phyloP scores from a whole-genome alignment of 352 stramenopile genomes.

The Phytopythium helicoides region DNA sequence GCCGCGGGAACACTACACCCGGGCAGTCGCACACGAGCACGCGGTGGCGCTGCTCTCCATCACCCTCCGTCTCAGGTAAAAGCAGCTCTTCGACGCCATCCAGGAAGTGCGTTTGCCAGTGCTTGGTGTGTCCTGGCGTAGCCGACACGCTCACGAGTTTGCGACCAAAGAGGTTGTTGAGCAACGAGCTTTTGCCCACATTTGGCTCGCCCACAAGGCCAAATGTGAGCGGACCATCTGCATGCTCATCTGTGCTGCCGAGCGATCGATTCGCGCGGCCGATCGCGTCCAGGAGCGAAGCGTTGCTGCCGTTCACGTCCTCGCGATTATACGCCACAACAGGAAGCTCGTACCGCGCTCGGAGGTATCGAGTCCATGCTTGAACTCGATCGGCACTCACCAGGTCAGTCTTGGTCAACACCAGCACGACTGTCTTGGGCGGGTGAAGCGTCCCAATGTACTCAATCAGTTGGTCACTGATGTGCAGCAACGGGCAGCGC shows the following conservation, averaged over 20 bases:
- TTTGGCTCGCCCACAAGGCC: constrained; percentile 98
- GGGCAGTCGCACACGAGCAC: constrained; percentile 77
- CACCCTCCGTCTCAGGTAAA: constrained; percentile 11
- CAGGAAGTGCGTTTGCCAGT: constrained; percentile 81
- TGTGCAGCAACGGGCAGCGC: constrained; percentile 66
- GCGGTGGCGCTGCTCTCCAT: constrained; percentile 14
- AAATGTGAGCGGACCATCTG: constrained; percentile 94
- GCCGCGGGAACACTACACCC: constrained; percentile 76
- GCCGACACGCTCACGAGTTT: constrained; percentile 82
- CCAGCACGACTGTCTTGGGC: constrained; percentile 93
- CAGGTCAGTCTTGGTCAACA: constrained; percentile 99
- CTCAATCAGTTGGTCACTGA: constrained; percentile 65
- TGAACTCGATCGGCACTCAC: constrained; percentile 81
- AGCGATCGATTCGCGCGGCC: constrained; percentile 29
- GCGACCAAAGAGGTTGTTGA: constrained; percentile 85
- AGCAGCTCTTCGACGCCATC: constrained; percentile 52
- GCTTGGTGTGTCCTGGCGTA: constrained; percentile 79
- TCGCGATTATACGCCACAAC: constrained; percentile 76
- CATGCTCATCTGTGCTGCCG: constrained; percentile 22
- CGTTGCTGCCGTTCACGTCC: constrained; percentile 50
- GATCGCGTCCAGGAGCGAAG: constrained; percentile 35
- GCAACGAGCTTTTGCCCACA: constrained; percentile 92
- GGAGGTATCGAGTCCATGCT: constrained; percentile 92
- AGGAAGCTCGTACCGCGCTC: constrained; percentile 79
- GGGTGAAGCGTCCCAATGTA: constrained; percentile 39